Base-by-base conservation (phyloP, 768 basidiomycete species). In the Suillus discolor region DNA sequence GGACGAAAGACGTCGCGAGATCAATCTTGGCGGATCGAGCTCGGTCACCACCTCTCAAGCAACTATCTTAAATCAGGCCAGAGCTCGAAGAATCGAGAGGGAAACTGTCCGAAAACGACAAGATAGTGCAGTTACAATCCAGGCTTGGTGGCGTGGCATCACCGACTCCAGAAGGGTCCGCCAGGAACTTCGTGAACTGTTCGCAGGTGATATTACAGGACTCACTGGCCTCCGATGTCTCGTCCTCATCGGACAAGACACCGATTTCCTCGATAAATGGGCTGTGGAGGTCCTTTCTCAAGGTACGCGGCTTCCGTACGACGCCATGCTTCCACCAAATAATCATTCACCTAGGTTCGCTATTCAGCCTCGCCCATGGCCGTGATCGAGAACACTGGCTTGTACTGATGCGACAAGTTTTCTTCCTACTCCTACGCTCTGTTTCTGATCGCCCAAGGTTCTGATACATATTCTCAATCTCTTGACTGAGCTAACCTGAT, bases 21-120 rank as follows among this genome's bases (percentile, higher is more conserved):
- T 94, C 69, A 93, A 94, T 73, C 83, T 94, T 23, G 93, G 93
- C 18, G 93, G 93, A 2, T 75, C 84, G 1, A 83, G 81, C 0
- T 74, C 83, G 23, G 82, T 81, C 2, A 71, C 53, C 9, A 54
- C 86, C 7, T 83, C 85, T 0, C 84, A 88, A 49, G 76, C 82
- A 16, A 78, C 84, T 42, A 84, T 94, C 71, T 79, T 93, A 57
- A 82, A 85, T 69, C 81, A 84, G 62, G 92, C 89, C 23, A 89
- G 86, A 69, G 82, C 83, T 23, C 83, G 84, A 62, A 79, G 92
- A 41, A 76, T 80, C 39, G 87, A 90, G 70, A 82, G 92, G 38
- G 77, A 82, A 36, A 84, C 85, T 61, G 78, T 78, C 25, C 85
- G 87, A 67, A 81, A 80, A 55, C 81, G 82, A 65, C 81, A 84